Evolutionary conservation across 192 early-diverging fungal species (phyloP).

Genomic region (Umbelopsis vinacea): DNA sequence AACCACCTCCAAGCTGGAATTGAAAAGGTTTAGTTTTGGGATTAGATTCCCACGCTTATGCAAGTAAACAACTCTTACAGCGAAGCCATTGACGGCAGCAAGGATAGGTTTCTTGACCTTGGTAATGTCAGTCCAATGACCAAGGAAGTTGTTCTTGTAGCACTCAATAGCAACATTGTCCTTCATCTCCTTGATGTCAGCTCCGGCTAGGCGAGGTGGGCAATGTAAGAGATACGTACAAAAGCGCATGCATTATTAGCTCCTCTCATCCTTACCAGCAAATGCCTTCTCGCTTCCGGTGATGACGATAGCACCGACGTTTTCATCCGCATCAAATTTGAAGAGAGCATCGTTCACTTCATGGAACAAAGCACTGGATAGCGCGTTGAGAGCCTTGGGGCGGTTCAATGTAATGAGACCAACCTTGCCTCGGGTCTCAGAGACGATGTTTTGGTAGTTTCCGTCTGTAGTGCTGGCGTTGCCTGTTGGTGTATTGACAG

Average conservation of each 20-base stretch:
- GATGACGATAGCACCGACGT: conserved; percentile 89
- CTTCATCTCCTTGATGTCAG: conserved; percentile 99
- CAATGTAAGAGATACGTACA: neutral
- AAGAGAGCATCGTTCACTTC: conserved; percentile 90
- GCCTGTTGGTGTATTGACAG: neutral
- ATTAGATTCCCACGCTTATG: conserved; percentile 6
- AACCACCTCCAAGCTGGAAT: conserved; percentile 90
- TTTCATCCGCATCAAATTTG: conserved; percentile 74
- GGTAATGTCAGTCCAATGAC: conserved; percentile 92
- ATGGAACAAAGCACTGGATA: conserved; percentile 88
- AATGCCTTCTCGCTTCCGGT: conserved; percentile 97
- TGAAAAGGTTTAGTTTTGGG: conserved; percentile 19
- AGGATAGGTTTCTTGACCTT: conserved; percentile 93
- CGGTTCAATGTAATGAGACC: conserved; percentile 91
- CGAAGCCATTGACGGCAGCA: conserved; percentile 98
- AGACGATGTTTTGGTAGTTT: conserved; percentile 56
- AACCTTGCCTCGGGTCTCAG: conserved; percentile 78
- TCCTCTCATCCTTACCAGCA: conserved; percentile 68
- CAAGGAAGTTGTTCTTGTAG: conserved; percentile 92
- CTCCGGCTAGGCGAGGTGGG: conserved; percentile 65
- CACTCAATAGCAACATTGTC: conserved; percentile 84
- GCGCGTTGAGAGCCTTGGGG: conserved; percentile 96
- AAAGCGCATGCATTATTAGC: too few relatives aligned
- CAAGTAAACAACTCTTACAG: conserved; percentile 57
- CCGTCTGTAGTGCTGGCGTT: conserved; percentile 25